Evolutionary conservation across 805 yeast genomes (phyloP).

Genomic region (Saturnispora saitoi): DNA sequence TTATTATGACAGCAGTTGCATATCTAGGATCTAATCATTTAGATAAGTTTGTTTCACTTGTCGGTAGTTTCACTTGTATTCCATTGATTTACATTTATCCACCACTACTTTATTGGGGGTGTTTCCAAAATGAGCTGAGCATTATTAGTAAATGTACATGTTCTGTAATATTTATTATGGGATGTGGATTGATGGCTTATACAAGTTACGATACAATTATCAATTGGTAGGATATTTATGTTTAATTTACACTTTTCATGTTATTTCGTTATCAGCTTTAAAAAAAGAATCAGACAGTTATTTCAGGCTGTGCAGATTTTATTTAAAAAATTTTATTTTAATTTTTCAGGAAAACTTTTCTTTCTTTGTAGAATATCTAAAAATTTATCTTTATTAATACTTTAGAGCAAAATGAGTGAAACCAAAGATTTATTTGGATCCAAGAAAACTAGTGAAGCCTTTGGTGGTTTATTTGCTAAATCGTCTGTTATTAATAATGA

Average conservation of each 20-base stretch:
- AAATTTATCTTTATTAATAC: neutral
- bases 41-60: slow-evolving; percentile 69
- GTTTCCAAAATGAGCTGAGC: slow-evolving; percentile 31
- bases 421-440: slow-evolving; percentile 4
- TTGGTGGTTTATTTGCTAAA: slow-evolving; percentile 28
- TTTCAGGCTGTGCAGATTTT: slow-evolving; percentile 4
- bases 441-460: neutral
- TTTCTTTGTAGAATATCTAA: neutral
- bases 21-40: slow-evolving; percentile 59
- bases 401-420: slow-evolving; percentile 1
- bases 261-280: neutral
- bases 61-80: slow-evolving; percentile 79
- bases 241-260: neutral
- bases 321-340: neutral
- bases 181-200: slow-evolving; percentile 54
- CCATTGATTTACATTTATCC: slow-evolving; percentile 84
- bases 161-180: slow-evolving; percentile 41
- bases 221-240: slow-evolving; percentile 1
- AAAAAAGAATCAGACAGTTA: too few relatives aligned
- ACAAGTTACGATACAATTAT: slow-evolving; percentile 32
- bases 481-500: slow-evolving; percentile 39
- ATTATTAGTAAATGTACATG: slow-evolving; percentile 36
- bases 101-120: slow-evolving; percentile 61
- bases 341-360: neutral
- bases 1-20: slow-evolving; percentile 48